Conservation (phyloP, 164 flowering plant species). For the Chloranthus sessilifolius region DNA sequence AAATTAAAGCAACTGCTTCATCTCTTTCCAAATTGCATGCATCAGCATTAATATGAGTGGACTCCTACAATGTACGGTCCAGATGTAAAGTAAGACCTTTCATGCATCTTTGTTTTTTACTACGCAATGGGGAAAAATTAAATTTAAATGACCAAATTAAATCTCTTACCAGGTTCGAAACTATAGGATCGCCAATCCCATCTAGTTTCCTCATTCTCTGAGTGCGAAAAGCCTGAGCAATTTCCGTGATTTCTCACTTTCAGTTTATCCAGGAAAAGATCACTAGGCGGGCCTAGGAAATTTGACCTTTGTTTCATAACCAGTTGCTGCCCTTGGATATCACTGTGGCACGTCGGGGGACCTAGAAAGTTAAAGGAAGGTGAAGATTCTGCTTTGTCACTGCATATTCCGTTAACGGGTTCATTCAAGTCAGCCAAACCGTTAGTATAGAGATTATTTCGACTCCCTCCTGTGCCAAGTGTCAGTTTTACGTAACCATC, state of each 20-base stretch:
- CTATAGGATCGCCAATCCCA: slow-evolving; percentile 20
- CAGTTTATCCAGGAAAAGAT: slow-evolving; percentile 18
- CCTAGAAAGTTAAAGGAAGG: slow-evolving; percentile 32
- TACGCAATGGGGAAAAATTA: too few species aligned
- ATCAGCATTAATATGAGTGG: too few species aligned
- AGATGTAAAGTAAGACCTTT: too few species aligned
- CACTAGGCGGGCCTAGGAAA: slow-evolving; percentile 12
- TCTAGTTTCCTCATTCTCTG: slow-evolving; percentile 19
- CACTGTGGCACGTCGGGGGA: slow-evolving; percentile 12
- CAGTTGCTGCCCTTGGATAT: slow-evolving; percentile 17
- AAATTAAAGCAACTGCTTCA: too few species aligned
- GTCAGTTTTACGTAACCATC: slow-evolving; percentile 30
- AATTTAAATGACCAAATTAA: too few species aligned
- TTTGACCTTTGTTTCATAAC: slow-evolving; percentile 16
- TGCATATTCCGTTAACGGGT: slow-evolving; percentile 33
- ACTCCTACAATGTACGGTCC: too few species aligned
- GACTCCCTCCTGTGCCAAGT: slow-evolving; percentile 21
- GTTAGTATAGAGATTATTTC: slow-evolving; percentile 9
- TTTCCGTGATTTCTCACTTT: slow-evolving; percentile 14
- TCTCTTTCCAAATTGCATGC: too few species aligned
- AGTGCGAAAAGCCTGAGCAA: slow-evolving; percentile 10
- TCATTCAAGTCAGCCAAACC: slow-evolving; percentile 73
- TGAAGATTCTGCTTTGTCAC: slow-evolving; percentile 41
- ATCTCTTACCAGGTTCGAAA: slow-evolving; percentile 31
- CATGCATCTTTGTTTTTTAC: too few species aligned